Percentiles rank a stretch among this genome's conserved stretches.
These are phyloP conservation scores for Quercus bicolor DNA, from an alignment of 306 rosid species.

Conservation along the genomic window DNA sequence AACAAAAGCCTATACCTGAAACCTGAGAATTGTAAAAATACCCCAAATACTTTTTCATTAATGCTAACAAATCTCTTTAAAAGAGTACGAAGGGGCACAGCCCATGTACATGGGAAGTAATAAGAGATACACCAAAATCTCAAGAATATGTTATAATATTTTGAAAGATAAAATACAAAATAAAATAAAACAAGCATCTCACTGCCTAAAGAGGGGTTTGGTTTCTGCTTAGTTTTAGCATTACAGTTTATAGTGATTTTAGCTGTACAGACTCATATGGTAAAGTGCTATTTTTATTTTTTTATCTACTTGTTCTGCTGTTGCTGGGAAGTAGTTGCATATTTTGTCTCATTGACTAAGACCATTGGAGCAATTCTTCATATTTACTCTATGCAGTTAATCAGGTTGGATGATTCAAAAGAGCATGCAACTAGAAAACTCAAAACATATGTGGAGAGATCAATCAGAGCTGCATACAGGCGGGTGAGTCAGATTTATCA, in stretches of 20 bases:
- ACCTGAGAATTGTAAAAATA: too few relatives aligned
- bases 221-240: not conserved
- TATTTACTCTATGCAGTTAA: slow-evolving; percentile 26
- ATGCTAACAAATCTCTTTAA: too few relatives aligned
- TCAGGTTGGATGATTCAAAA: slow-evolving; percentile 24
- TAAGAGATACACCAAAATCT: too few relatives aligned
- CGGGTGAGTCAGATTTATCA: slow-evolving; percentile 28
- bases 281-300: not conserved
- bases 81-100: too few relatives aligned
- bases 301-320: not conserved
- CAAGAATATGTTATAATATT: too few relatives aligned
- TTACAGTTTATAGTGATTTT: not conserved
- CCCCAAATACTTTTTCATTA: too few relatives aligned
- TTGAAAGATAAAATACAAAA: too few relatives aligned
- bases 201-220: not conserved
- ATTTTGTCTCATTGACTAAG: not conserved
- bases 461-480: slow-evolving; percentile 38
- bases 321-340: not conserved
- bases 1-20: too few relatives aligned
- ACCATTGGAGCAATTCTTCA: not conserved
- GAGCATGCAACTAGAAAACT: slow-evolving; percentile 26
- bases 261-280: not conserved
- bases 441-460: slow-evolving; percentile 43
- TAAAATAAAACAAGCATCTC: too few relatives aligned
- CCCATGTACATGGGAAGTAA: too few relatives aligned